phyloP scores from a whole-genome alignment of 352 stramenopile genomes.

The Globisporangium orthogonon region DNA sequence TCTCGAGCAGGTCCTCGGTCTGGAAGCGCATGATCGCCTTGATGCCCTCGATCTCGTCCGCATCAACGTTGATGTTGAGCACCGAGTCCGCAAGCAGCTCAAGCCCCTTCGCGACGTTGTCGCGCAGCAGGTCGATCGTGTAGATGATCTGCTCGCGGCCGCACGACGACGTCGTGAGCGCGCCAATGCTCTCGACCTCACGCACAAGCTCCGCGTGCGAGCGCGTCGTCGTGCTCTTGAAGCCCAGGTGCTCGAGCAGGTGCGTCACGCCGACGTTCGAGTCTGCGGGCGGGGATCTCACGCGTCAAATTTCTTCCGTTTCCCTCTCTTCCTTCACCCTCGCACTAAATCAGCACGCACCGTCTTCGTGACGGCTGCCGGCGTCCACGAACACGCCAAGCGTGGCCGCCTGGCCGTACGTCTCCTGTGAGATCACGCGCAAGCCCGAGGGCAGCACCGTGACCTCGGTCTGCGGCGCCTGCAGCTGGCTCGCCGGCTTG shows the following conservation, averaged over 20 bases:
- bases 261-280: conserved; percentile 88
- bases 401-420: conserved; percentile 92
- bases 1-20: conserved; percentile 88
- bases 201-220: conserved; percentile 82
- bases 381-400: conserved; percentile 93
- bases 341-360: conserved; percentile 11
- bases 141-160: conserved; percentile 96
- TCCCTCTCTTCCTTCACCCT: neutral
- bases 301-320: neutral
- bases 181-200: conserved; percentile 92
- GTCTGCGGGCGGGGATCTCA: conserved; percentile 27
- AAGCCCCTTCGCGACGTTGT: conserved; percentile 89
- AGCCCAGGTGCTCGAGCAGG: conserved; percentile 93
- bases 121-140: conserved; percentile 94
- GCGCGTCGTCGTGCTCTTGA: conserved; percentile 89
- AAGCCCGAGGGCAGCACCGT: conserved; percentile 92
- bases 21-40: conserved; percentile 94
- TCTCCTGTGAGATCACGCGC: conserved; percentile 95
- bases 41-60: conserved; percentile 89
- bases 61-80: conserved; percentile 65
- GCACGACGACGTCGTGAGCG: conserved; percentile 86
- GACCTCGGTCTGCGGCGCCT: conserved; percentile 87
- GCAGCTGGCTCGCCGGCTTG: conserved; percentile 77
- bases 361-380: conserved; percentile 81
- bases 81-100: conserved; percentile 89